These are phyloP conservation scores for Prunus padus DNA, from an alignment of 306 rosid genomes.

Conservation along the genomic window DNA sequence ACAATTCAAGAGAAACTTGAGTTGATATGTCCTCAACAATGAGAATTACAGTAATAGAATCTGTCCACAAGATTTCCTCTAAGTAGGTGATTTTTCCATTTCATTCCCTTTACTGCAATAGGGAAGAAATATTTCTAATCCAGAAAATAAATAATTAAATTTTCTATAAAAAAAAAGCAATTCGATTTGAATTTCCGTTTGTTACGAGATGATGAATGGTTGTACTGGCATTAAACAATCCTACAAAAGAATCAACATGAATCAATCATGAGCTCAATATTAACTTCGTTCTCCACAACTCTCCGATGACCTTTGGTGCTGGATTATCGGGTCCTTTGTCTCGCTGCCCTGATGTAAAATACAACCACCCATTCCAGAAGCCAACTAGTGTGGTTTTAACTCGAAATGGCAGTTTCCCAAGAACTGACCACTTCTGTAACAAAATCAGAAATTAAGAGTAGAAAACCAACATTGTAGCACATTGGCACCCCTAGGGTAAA, in stretches of 20 bases:
- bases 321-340: slow-evolving; percentile 89
- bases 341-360: slow-evolving; percentile 91
- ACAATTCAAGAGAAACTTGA: not conserved
- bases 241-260: slow-evolving; percentile 5
- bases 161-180: not conserved
- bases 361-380: slow-evolving; percentile 85
- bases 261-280: slow-evolving; percentile 45
- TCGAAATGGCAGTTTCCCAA: slow-evolving; percentile 83
- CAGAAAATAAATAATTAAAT: not conserved
- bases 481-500: not conserved
- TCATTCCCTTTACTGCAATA: not conserved
- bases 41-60: not conserved
- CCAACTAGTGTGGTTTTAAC: slow-evolving; percentile 88
- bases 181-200: not conserved
- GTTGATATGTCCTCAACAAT: not conserved
- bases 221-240: not conserved
- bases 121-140: not conserved
- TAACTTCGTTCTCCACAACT: slow-evolving; percentile 78
- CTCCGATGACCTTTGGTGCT: slow-evolving; percentile 81
- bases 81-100: not conserved
- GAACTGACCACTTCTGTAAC: slow-evolving; percentile 82
- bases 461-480: slow-evolving; percentile 7
- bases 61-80: not conserved
- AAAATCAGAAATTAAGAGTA: not conserved
- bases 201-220: not conserved